These are phyloP conservation scores for Paxillus involutus DNA, from an alignment of 768 basidiomycete genomes.

Conservation along the genomic window DNA sequence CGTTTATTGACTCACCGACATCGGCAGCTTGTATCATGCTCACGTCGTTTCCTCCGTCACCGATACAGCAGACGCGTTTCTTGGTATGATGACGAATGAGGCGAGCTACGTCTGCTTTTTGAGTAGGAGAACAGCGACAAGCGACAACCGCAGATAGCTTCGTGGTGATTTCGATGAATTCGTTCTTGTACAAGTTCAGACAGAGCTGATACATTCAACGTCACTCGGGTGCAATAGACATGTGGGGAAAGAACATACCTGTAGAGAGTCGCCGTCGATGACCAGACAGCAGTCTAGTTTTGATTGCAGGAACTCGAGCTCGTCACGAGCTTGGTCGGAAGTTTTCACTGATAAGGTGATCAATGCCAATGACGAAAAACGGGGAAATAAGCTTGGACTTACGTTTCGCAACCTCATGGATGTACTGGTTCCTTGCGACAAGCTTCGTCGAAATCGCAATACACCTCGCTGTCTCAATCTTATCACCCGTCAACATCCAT, in stretches of 20 bases:
- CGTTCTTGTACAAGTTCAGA: constrained; percentile 84
- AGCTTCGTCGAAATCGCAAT: constrained; percentile 98
- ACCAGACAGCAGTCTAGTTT: constrained; percentile 98
- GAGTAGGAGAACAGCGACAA: constrained; percentile 97
- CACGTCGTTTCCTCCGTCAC: constrained; percentile 98
- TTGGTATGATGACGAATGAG: constrained; percentile 87
- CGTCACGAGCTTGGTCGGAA: constrained; percentile 75
- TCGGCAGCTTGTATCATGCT: constrained; percentile 99
- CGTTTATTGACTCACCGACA: constrained; percentile 68
- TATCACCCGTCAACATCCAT: constrained; percentile 99
- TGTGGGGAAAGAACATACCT: constrained; percentile 47
- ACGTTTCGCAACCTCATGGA: constrained; percentile 96
- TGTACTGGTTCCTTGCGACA: constrained; percentile 94
- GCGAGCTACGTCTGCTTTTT: constrained; percentile 96
- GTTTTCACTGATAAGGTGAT: constrained; percentile 67
- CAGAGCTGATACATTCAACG: constrained; percentile 60
- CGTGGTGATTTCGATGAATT: constrained; percentile 95
- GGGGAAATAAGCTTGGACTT: constrained; percentile 4
- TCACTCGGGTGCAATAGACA: background rate
- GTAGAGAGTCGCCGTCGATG: constrained; percentile 95
- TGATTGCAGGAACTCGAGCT: constrained; percentile 90
- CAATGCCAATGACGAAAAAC: background rate
- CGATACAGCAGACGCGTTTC: constrained; percentile 98
- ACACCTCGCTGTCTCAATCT: constrained; percentile 97
- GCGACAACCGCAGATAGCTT: constrained; percentile 96